Percentiles rank a stretch among this genome's conserved stretches.
Evolutionary conservation across 2,329 filamentous ascomycete species (phyloP).

Genomic region (Ceratocystis huliohia): DNA sequence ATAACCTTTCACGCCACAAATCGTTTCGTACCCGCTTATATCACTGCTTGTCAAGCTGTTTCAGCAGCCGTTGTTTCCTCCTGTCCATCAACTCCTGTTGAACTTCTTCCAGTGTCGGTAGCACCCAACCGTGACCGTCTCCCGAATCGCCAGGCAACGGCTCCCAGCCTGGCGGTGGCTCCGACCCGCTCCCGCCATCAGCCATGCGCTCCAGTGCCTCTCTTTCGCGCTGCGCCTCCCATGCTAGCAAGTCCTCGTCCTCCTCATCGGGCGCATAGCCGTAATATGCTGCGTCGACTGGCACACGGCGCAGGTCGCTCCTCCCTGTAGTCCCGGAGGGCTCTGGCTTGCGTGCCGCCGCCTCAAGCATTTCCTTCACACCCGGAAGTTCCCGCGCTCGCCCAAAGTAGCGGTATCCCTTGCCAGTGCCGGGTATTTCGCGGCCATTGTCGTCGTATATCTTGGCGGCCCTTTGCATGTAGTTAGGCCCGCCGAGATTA

Average conservation of each 20-base stretch:
- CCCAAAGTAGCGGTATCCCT: slow-evolving; percentile 91
- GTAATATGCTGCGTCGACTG: slow-evolving; percentile 86
- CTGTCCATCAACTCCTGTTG: slow-evolving; percentile 84
- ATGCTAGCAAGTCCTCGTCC: slow-evolving; percentile 64
- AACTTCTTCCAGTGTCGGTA: slow-evolving; percentile 85
- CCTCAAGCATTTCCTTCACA: slow-evolving; percentile 91
- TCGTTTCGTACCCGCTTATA: not conserved
- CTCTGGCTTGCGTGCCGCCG: slow-evolving; percentile 47
- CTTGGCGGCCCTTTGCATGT: slow-evolving; percentile 63
- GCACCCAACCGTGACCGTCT: slow-evolving; percentile 67
- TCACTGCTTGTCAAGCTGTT: slow-evolving; percentile 48
- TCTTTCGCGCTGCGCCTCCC: slow-evolving; percentile 72
- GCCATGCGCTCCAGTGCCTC: slow-evolving; percentile 62
- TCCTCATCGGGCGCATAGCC: slow-evolving; percentile 90
- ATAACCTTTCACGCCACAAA: slow-evolving; percentile 1
- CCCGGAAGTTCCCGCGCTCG: slow-evolving; percentile 79
- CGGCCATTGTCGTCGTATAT: slow-evolving; percentile 62
- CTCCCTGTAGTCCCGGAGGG: slow-evolving; percentile 50
- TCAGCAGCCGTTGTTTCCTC: slow-evolving; percentile 67
- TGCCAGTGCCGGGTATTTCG: slow-evolving; percentile 62
- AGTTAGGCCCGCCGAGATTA: slow-evolving; percentile 92
- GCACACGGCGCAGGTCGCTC: slow-evolving; percentile 49
- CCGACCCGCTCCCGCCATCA: slow-evolving; percentile 25
- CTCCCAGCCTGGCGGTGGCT: slow-evolving; percentile 54
- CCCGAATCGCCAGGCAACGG: slow-evolving; percentile 75